A percentile compares a stretch with the other conserved stretches of the same genome.
These are phyloP conservation scores for Candida ortonii DNA, from an alignment of 805 yeast species.

Conservation along the genomic window DNA sequence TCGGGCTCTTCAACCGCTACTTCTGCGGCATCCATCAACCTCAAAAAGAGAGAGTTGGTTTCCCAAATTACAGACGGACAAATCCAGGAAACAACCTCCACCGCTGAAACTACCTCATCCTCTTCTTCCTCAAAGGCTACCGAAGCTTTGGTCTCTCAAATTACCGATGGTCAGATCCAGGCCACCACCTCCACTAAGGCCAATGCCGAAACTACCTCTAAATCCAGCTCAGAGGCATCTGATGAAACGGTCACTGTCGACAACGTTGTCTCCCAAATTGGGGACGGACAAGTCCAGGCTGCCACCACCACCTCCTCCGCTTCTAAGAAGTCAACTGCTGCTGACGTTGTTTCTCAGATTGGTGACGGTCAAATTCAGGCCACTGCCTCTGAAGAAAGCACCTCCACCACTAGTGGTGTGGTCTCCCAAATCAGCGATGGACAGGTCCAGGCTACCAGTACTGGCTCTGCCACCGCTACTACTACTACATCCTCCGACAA, in stretches of 20 bases:
- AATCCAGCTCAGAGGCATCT: too few relatives aligned
- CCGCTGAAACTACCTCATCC: constrained; percentile 21
- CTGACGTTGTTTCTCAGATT: constrained; percentile 44
- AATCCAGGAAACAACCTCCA: constrained; percentile 43
- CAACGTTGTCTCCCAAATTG: constrained; percentile 49
- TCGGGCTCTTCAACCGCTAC: constrained; percentile 22
- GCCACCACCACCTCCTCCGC: constrained; percentile 33
- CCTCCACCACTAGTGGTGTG: constrained; percentile 33
- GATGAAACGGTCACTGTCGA: constrained; percentile 28
- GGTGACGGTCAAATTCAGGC: constrained; percentile 37
- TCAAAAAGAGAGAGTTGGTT: constrained; percentile 34
- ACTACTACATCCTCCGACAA: constrained; percentile 43
- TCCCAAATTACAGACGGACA: constrained; percentile 52
- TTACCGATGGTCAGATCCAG: constrained; percentile 48
- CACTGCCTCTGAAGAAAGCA: constrained; percentile 35
- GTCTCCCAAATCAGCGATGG: constrained; percentile 40
- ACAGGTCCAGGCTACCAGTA: constrained; percentile 23
- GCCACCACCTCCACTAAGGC: constrained; percentile 17
- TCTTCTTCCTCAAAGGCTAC: constrained; percentile 27
- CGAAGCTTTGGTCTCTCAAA: constrained; percentile 32
- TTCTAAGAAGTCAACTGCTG: constrained; percentile 21
- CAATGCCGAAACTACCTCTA: too few relatives aligned
- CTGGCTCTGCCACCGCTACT: constrained; percentile 31
- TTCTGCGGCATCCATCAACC: constrained; percentile 30
- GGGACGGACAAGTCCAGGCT: constrained; percentile 59